Evolutionary conservation across 140 eudicot genomes (phyloP).

Genomic region (Flaveria floridana): DNA sequence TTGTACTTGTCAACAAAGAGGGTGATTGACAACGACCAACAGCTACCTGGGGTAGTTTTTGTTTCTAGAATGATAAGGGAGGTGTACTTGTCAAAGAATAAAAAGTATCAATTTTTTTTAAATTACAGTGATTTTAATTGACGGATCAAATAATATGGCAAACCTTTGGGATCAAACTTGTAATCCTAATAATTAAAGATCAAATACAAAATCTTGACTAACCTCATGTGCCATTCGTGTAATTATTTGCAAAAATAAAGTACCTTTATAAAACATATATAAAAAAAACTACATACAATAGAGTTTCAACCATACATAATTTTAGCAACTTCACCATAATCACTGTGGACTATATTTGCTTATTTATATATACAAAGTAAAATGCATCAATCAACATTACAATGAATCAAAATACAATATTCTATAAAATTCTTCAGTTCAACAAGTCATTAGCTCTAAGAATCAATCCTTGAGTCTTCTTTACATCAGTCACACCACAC

Average conservation of each 20-base stretch:
- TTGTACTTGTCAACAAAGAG: too few relatives aligned
- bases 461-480: neutral
- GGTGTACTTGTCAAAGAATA: too few relatives aligned
- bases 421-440: neutral
- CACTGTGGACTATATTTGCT: neutral
- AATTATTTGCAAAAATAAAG: too few relatives aligned
- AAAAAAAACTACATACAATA: neutral
- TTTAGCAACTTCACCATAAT: too few relatives aligned
- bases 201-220: neutral
- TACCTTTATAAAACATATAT: neutral
- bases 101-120: too few relatives aligned
- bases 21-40: too few relatives aligned
- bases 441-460: neutral
- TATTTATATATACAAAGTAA: neutral
- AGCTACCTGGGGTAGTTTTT: too few relatives aligned
- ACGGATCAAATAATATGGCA: neutral
- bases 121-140: too few relatives aligned
- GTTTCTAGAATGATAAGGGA: too few relatives aligned
- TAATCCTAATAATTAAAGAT: neutral
- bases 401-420: neutral
- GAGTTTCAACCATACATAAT: neutral
- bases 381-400: conserved; percentile 2
- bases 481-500: neutral
- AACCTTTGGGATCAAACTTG: neutral
- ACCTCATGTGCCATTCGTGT: too few relatives aligned